Conservation (phyloP, 805 yeast species). For the Lachancea kluyveri region DNA sequence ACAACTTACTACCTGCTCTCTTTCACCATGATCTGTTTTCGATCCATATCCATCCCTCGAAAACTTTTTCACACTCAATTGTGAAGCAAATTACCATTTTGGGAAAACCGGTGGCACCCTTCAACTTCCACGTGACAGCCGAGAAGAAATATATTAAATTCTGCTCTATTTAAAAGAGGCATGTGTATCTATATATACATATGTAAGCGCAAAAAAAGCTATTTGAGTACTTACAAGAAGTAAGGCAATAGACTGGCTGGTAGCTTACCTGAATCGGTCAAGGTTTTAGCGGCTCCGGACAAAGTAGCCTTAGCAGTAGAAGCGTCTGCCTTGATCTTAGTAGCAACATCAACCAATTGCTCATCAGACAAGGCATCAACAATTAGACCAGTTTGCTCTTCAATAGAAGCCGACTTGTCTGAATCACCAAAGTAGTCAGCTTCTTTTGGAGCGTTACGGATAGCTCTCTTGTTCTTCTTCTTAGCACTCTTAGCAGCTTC, state of each 20-base stretch:
- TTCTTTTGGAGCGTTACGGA: slow-evolving; percentile 80
- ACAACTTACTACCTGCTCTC: no score
- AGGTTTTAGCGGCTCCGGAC: slow-evolving; percentile 46
- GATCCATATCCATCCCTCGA: no score
- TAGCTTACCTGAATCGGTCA: slow-evolving; percentile 48
- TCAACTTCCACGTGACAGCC: no score
- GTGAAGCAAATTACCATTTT: no score
- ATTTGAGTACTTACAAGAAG: slow-evolving; percentile 34
- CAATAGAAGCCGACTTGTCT: slow-evolving; percentile 57
- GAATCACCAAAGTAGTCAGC: slow-evolving; percentile 80
- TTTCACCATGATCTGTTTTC: no score
- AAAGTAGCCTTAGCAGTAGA: slow-evolving; percentile 55
- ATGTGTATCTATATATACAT: slow-evolving; percentile 1
- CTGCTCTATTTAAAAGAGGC: no score
- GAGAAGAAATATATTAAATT: no score
- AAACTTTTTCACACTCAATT: no score
- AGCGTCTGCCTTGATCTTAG: slow-evolving; percentile 51
- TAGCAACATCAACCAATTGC: slow-evolving; percentile 69
- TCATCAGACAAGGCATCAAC: slow-evolving; percentile 77
- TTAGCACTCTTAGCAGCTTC: slow-evolving; percentile 84
- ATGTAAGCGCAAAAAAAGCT: no score
- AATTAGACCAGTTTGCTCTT: slow-evolving; percentile 72
- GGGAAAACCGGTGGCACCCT: no score
- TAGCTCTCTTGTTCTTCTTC: slow-evolving; percentile 91
- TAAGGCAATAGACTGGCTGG: slow-evolving; percentile 49